These are phyloP conservation scores for Metschnikowia reukaufii DNA, from an alignment of 805 yeast species.

Conservation along the genomic window DNA sequence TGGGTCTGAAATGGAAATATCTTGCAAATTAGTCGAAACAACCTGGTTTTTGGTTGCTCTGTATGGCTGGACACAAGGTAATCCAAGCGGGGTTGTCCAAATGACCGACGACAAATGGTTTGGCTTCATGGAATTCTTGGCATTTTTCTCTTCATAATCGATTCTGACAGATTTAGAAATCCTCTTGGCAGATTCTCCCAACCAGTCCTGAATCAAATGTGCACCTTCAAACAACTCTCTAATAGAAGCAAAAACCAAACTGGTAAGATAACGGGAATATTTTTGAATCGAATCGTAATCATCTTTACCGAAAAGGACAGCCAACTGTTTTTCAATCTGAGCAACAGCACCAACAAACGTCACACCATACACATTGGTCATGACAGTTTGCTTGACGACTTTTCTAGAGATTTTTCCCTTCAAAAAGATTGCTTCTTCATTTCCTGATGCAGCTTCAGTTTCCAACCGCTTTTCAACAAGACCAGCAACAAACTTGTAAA, in stretches of 20 bases:
- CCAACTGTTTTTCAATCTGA: slow-evolving; percentile 79
- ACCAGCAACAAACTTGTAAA: slow-evolving; percentile 67
- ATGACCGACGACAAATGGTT: slow-evolving; percentile 83
- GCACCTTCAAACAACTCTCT: slow-evolving; percentile 89
- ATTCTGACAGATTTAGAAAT: slow-evolving; percentile 76
- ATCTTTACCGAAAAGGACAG: slow-evolving; percentile 53
- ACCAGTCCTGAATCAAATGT: slow-evolving; percentile 94
- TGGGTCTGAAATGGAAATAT: slow-evolving; percentile 88
- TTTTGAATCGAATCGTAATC: slow-evolving; percentile 25
- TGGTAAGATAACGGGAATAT: slow-evolving; percentile 62
- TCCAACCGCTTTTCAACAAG: slow-evolving; percentile 58
- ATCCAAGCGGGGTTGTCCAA: slow-evolving; percentile 96
- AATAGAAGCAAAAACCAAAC: slow-evolving; percentile 77
- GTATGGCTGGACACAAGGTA: slow-evolving; percentile 97
- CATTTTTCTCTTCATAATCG: slow-evolving; percentile 49
- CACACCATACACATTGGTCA: slow-evolving; percentile 98
- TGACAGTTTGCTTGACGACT: slow-evolving; percentile 93
- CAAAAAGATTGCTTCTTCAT: slow-evolving; percentile 53
- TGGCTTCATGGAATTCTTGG: slow-evolving; percentile 45
- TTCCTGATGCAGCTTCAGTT: slow-evolving; percentile 52
- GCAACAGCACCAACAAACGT: slow-evolving; percentile 90
- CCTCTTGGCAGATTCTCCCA: slow-evolving; percentile 79
- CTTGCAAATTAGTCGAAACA: slow-evolving; percentile 81
- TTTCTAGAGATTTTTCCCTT: slow-evolving; percentile 73
- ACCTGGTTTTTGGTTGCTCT: slow-evolving; percentile 64